Conservation (phyloP, 1,284 basidiomycete genomes). For the Coniferiporia weirii region DNA sequence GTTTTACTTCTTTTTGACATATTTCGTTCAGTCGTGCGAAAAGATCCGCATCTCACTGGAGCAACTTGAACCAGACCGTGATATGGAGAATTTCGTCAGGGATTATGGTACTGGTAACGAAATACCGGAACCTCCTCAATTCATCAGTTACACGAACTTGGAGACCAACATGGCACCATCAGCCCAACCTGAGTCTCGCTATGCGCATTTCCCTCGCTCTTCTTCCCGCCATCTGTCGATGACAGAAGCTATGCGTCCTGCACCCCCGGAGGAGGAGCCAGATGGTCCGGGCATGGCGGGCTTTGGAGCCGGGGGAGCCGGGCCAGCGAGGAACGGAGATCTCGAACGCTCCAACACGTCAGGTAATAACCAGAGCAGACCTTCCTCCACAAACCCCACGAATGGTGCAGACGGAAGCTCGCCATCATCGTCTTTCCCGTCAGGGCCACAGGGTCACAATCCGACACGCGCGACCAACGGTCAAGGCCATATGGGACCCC, state of each 20-base stretch:
- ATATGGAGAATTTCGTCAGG: slow-evolving; percentile 81
- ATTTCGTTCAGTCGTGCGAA: slow-evolving; percentile 73
- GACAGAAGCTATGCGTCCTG: slow-evolving; percentile 28
- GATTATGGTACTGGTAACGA: slow-evolving; percentile 80
- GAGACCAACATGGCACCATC: slow-evolving; percentile 58
- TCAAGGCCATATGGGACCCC: neutral
- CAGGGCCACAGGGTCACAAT: neutral
- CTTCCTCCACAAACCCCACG: slow-evolving; percentile 26
- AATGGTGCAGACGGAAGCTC: slow-evolving; percentile 20
- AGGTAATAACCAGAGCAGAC: slow-evolving; percentile 27
- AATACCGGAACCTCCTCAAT: slow-evolving; percentile 80
- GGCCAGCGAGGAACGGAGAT: slow-evolving; percentile 22
- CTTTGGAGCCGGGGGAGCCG: slow-evolving; percentile 53
- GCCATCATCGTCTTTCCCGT: slow-evolving; percentile 1
- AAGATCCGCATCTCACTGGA: slow-evolving; percentile 78
- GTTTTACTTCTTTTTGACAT: neutral
- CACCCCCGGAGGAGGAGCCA: slow-evolving; percentile 38
- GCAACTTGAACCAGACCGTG: slow-evolving; percentile 75
- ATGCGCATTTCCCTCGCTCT: slow-evolving; percentile 54
- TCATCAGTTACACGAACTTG: slow-evolving; percentile 71
- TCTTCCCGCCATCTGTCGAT: slow-evolving; percentile 43
- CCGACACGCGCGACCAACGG: neutral
- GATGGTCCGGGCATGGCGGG: slow-evolving; percentile 54
- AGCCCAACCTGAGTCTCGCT: slow-evolving; percentile 45
- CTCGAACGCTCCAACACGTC: slow-evolving; percentile 26